phyloP scores from a whole-genome alignment of 306 rosid genomes.

The Acacia confusa region DNA sequence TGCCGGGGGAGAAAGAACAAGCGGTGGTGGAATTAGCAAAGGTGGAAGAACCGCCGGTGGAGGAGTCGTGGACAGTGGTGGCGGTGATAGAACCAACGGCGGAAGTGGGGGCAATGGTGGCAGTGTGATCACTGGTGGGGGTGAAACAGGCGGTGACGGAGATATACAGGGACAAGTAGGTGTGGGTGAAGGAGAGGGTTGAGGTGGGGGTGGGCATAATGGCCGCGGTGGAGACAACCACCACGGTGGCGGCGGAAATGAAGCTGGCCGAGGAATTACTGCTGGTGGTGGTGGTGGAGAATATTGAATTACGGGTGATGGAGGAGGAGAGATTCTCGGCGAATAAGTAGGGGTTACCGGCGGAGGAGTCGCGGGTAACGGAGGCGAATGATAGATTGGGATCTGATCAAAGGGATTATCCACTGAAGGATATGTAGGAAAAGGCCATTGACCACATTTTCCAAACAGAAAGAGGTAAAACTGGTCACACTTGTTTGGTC shows the following conservation, averaged over 20 bases:
- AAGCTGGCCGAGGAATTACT: neutral
- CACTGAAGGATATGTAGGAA: conserved; percentile 53
- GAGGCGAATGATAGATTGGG: neutral
- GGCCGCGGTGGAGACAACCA: conserved; percentile 15
- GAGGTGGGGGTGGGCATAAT: neutral
- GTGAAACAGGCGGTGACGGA: neutral
- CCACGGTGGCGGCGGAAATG: neutral
- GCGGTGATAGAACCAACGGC: conserved; percentile 11
- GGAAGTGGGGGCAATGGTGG: conserved; percentile 29
- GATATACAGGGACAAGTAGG: neutral
- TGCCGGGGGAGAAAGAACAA: conserved; percentile 46
- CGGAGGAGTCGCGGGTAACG: neutral
- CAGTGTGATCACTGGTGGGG: neutral
- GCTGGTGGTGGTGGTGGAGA: neutral
- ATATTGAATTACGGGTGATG: neutral
- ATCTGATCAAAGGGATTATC: conserved; percentile 53
- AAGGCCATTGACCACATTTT: conserved; percentile 69
- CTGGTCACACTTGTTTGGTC: conserved; percentile 51
- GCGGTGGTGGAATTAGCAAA: conserved; percentile 46
- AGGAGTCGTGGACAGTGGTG: conserved; percentile 7
- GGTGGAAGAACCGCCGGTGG: conserved; percentile 40
- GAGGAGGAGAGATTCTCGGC: neutral
- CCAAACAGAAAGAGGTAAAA: conserved; percentile 55
- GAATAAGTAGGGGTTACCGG: neutral
- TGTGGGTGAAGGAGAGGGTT: neutral